Evolutionary conservation across 192 early-diverging fungal species (phyloP).

Genomic region (Chytriomyces sp.): DNA sequence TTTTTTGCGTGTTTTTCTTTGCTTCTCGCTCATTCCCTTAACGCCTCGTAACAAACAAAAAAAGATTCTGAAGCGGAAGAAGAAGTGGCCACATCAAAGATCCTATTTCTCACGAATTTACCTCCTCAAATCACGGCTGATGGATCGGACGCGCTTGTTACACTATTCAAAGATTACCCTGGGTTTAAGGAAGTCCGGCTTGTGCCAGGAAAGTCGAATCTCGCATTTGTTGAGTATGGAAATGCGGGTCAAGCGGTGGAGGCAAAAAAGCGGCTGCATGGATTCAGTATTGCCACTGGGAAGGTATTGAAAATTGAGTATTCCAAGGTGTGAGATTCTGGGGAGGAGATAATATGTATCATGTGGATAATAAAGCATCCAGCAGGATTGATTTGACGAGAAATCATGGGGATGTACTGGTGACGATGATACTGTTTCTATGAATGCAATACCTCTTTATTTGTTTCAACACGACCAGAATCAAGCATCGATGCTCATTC

Average conservation of each 20-base stretch:
- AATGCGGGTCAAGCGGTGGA: constrained; percentile 56
- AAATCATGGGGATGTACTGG: no score
- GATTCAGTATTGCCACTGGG: constrained; percentile 56
- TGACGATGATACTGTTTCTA: no score
- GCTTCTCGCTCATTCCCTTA: not conserved
- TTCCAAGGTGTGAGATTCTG: constrained; percentile 44
- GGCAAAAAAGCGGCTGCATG: constrained; percentile 62
- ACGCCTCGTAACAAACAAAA: not conserved
- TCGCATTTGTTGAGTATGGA: constrained; percentile 74
- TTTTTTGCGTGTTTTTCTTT: not conserved
- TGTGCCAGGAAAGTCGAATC: constrained; percentile 65
- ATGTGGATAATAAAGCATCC: not conserved
- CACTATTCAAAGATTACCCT: constrained; percentile 64
- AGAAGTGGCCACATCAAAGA: constrained; percentile 37
- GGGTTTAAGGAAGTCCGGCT: constrained; percentile 72
- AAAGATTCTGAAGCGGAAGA: constrained; percentile 1
- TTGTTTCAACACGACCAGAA: no score
- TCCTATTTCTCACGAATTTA: constrained; percentile 52
- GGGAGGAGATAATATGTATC: not conserved
- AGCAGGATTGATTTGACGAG: not conserved
- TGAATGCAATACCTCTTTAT: no score
- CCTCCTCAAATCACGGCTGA: constrained; percentile 48
- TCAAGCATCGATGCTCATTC: constrained; percentile 37
- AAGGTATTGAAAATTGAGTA: constrained; percentile 62
- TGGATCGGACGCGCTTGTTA: constrained; percentile 46